Evolutionary conservation across 768 basidiomycete genomes (phyloP), one percentile per base, ranked within the genome.

Genomic region (Tylopilus cervinicoccineus): DNA sequence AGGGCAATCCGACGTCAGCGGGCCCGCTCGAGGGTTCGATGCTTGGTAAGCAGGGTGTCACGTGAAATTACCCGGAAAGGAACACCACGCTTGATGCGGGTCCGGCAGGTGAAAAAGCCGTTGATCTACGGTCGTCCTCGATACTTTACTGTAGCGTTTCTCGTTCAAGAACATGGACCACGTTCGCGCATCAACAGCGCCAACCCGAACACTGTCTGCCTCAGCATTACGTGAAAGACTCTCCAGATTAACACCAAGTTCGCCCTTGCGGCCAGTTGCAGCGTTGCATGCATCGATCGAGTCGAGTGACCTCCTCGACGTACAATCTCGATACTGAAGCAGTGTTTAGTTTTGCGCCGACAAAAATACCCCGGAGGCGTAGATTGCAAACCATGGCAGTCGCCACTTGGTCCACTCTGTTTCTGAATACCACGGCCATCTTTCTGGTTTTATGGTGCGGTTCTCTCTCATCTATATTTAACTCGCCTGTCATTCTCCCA

Each of bases 331-430:
- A 17, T 32, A 20, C 37, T 63, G 32, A 50, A 14, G 44, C 23
- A 31, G 29, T 39, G 26, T 20, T 16, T 53, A 89, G 88, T 43
- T 96, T 93, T 62, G 93, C 85, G 2, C 93, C 93, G 0, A 78
- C 90, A 8, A 80, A 81, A 60, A 86, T 97, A 59, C 94, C 94
- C 14, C 78, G 84, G 51, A 86, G 86, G 67, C 78, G 93, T 56
- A 75, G 93, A 58, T 65, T 95, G 50, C 94, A 98, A 72, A 97
- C 89, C 57, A 73, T 92, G 54, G 86, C 81, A 0, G 95, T 98
- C 38, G 89, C 93, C 14, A 55, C 83, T 43, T 95, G 90, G 92
- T 88, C 89, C 24, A 79, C 86, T n/a, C 70, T 84, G 65, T 82
- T 96, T 44, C 77, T 88, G 3, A 74, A 86, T 47, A 77, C 77